Conservation (phyloP, 2,329 filamentous ascomycete genomes). For the Rhynchosporium secalis region DNA sequence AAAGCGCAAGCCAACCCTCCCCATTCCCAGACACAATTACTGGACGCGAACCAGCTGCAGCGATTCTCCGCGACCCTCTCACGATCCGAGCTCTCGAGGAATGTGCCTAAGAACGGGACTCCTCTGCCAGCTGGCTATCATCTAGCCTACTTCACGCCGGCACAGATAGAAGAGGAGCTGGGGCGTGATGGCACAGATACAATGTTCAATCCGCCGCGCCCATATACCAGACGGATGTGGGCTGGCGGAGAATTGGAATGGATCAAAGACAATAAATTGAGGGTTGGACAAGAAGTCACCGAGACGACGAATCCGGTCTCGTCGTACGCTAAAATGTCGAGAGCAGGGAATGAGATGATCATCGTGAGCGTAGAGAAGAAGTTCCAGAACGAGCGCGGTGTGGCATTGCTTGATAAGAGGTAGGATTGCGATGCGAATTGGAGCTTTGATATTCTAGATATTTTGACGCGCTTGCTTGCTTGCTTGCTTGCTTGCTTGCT, state of each 20-base stretch:
- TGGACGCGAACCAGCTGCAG: constrained; percentile 65
- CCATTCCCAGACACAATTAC: constrained; percentile 48
- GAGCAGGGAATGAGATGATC: constrained; percentile 60
- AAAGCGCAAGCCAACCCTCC: constrained; percentile 46
- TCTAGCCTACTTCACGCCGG: constrained; percentile 63
- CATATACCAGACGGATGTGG: constrained; percentile 68
- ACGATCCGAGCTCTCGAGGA: constrained; percentile 40
- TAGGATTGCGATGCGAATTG: constrained; percentile 32
- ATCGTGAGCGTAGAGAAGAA: constrained; percentile 64
- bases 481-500: not conserved
- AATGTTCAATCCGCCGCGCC: constrained; percentile 58
- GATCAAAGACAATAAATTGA: constrained; percentile 46
- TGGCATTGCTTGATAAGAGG: constrained; percentile 56
- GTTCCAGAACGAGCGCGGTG: constrained; percentile 52
- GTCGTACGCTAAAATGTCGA: constrained; percentile 55
- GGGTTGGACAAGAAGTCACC: constrained; percentile 55
- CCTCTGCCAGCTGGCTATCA: constrained; percentile 50
- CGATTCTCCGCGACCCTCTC: constrained; percentile 60
- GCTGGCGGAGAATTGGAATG: constrained; percentile 61
- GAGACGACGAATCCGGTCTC: constrained; percentile 58
- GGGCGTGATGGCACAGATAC: constrained; percentile 61
- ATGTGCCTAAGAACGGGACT: constrained; percentile 22
- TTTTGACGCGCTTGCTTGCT: constrained; percentile 1
- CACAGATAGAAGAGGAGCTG: constrained; percentile 53
- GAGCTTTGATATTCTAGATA: not conserved